A percentile compares a stretch with the other conserved stretches of the same genome.
Evolutionary conservation across 495 filamentous ascomycete species (phyloP).

Genomic region (Hypoxylon cercidicola): DNA sequence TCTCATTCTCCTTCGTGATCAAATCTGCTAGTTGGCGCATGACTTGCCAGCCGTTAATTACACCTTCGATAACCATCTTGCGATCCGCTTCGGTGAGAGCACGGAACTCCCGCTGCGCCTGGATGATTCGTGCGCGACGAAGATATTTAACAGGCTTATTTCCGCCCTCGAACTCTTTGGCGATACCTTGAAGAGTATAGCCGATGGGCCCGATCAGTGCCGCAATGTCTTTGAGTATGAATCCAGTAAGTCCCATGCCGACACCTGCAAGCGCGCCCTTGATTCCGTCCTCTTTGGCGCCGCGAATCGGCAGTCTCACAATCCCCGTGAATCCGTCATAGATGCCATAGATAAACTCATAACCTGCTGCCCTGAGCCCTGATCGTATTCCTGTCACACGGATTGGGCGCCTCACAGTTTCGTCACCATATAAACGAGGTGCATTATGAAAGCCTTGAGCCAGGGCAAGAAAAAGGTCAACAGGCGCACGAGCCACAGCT

Average conservation of each 20-base stretch:
- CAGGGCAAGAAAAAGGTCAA: conserved; percentile 77
- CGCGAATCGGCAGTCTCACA: conserved; percentile 71
- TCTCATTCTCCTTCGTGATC: conserved; percentile 51
- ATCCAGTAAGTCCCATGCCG: conserved; percentile 78
- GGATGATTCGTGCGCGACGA: conserved; percentile 58
- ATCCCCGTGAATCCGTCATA: conserved; percentile 79
- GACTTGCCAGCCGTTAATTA: conserved; percentile 55
- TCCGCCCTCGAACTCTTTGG: conserved; percentile 60
- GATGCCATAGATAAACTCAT: conserved; percentile 75
- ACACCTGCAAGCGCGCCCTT: conserved; percentile 72
- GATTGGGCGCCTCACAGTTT: conserved; percentile 55
- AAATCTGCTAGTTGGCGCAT: conserved; percentile 53
- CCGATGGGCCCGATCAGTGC: conserved; percentile 71
- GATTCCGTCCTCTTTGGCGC: conserved; percentile 64
- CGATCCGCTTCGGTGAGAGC: conserved; percentile 46
- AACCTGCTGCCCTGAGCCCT: conserved; percentile 71
- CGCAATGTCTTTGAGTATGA: conserved; percentile 75
- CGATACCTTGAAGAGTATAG: conserved; percentile 73
- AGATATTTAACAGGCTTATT: conserved; percentile 60
- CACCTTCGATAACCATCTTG: conserved; percentile 34
- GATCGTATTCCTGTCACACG: conserved; percentile 75
- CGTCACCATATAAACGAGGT: conserved; percentile 78
- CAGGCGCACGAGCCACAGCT: conserved; percentile 61
- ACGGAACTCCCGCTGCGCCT: conserved; percentile 55
- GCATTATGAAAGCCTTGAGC: conserved; percentile 88